Base-by-base conservation (phyloP, 345 rosid genomes). In the Cardamine occulta region DNA sequence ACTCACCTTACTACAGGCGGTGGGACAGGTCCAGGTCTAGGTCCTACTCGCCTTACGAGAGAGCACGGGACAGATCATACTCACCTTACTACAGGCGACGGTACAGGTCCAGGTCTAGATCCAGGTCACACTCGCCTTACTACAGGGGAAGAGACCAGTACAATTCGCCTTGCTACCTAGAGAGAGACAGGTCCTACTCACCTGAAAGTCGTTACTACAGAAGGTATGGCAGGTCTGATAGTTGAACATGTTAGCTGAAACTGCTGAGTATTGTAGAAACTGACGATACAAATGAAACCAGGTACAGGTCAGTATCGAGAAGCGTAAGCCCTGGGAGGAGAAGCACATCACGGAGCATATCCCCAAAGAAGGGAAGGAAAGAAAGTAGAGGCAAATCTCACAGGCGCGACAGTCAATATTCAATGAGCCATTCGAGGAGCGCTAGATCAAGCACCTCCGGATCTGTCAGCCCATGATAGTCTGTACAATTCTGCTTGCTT, bases 381-480 rank as follows among this genome's bases (percentile, higher is more conserved):
- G 57, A 35, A 49, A 55, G 67, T 39, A 66, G 66, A 77, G 60
- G 74, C 24, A 29, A 32, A 17, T 62, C 80, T 52, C 68, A 12
- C 15, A 73, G 61, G 32, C 21, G 26, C 1, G 84, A 76, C 49
- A 71, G 86, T 21, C 78, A 56, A 70, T 70, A 84, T 31, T 72
- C 86, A 3, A 80, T 83, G 74, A 73, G 75, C 57, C 64, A 63
- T 49, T 37, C 70, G 21, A 52, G 83, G 79, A 83, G 85, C 19
- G 84, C 93, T 8, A 83, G 93, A 70, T 88, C 86, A 9, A 72
- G 86, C 63, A 86, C 93, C 34, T 86, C 95, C 2, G 81, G 98
- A 78, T 87, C 93, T 18, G 82, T 60, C n/a, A 84, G 82, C 65
- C 88, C 92, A 17, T 67, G 14, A 56, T 6, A 21, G 21, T n/a